These are phyloP conservation scores for Fraxinus velutina DNA, from an alignment of 305 asterid species.

Conservation along the genomic window DNA sequence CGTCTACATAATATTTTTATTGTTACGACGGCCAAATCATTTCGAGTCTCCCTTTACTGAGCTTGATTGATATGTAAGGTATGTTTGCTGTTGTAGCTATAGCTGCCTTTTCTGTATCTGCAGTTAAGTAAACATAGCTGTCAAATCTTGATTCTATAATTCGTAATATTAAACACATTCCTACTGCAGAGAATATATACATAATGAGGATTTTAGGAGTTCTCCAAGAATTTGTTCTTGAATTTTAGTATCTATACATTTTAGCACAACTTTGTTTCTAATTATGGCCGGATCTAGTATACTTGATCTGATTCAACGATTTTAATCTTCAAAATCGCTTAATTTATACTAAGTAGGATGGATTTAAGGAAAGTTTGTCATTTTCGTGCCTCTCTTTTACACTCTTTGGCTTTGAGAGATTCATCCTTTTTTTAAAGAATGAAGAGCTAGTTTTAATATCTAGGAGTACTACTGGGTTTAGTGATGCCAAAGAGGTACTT, in stretches of 20 bases:
- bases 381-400: neutral
- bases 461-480: neutral
- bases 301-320: neutral
- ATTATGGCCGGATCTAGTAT: neutral
- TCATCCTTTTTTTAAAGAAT: neutral
- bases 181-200: neutral
- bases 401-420: neutral
- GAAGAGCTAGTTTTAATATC: neutral
- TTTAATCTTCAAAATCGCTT: neutral
- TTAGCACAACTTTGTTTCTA: neutral
- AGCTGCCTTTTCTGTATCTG: neutral
- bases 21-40: neutral
- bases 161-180: neutral
- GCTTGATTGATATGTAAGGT: neutral
- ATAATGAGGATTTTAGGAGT: neutral
- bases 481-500: neutral
- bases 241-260: neutral
- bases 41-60: neutral
- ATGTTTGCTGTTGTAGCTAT: neutral
- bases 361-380: neutral
- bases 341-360: neutral
- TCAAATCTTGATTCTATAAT: neutral
- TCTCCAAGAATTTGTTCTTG: neutral
- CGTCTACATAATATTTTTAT: neutral
- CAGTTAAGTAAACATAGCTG: neutral